A percentile compares a stretch with the other conserved stretches of the same genome.
These are phyloP conservation scores for Backusella liffmaniae DNA, from an alignment of 192 early-diverging fungal species.

Conservation along the genomic window DNA sequence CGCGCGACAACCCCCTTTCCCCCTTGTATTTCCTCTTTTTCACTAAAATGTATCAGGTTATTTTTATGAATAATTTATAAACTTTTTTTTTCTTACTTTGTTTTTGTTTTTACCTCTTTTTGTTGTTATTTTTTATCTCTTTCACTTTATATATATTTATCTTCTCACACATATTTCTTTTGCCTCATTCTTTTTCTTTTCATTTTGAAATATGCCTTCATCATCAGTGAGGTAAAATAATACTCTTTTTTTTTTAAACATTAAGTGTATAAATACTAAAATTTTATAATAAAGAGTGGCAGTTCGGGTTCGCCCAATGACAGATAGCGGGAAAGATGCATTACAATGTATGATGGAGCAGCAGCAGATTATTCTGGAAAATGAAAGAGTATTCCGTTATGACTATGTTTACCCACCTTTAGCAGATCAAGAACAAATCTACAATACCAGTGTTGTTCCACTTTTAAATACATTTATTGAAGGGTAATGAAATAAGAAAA, in stretches of 20 bases:
- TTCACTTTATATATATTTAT: neutral
- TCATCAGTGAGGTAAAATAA: neutral
- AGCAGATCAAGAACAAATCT: slow-evolving; percentile 56
- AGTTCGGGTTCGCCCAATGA: neutral
- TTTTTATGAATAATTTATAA: neutral
- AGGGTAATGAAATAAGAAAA: slow-evolving; percentile 47
- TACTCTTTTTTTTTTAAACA: neutral
- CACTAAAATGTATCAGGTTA: slow-evolving; percentile 2
- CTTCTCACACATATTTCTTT: neutral
- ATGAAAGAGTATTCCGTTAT: slow-evolving; percentile 61
- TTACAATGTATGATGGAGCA: neutral
- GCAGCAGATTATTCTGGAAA: slow-evolving; percentile 36
- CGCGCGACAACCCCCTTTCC: neutral
- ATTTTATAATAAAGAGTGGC: neutral
- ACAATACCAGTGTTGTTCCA: slow-evolving; percentile 55
- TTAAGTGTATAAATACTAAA: neutral
- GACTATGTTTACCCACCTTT: slow-evolving; percentile 65
- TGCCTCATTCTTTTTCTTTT: neutral
- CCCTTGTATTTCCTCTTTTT: neutral
- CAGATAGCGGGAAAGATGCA: neutral
- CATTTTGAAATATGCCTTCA: neutral
- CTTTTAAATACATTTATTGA: slow-evolving; percentile 67
- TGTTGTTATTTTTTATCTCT: neutral
- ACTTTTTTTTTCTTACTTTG: neutral
- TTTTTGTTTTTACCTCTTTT: neutral